These are phyloP conservation scores for Starmerella potacharoeniae DNA, from an alignment of 805 yeast species.

Conservation along the genomic window DNA sequence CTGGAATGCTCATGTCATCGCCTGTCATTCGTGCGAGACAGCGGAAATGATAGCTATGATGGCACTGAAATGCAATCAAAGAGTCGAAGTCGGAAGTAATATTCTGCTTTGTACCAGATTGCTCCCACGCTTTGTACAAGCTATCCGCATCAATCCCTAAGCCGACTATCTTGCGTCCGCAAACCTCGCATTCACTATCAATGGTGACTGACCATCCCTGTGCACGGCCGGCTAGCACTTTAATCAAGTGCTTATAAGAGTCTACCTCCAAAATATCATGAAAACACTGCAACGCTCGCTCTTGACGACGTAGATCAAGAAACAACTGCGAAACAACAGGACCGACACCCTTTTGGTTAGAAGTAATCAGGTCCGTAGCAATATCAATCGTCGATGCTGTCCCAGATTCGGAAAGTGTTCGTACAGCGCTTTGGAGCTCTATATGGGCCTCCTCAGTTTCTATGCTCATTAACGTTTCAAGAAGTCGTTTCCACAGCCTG, in stretches of 20 bases:
- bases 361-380: conserved; percentile 2
- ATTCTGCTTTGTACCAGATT: neutral
- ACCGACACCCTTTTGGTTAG: neutral
- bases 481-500: conserved; percentile 32
- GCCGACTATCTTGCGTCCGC: conserved; percentile 70
- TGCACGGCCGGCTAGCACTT: conserved; percentile 33
- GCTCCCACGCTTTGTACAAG: conserved; percentile 30
- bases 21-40: conserved; percentile 16
- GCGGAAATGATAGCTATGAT: conserved; percentile 18
- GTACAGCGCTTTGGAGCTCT: neutral
- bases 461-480: conserved; percentile 31
- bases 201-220: conserved; percentile 55
- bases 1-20: neutral
- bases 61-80: conserved; percentile 18
- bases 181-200: conserved; percentile 54
- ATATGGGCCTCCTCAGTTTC: neutral
- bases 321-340: conserved; percentile 7
- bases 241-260: conserved; percentile 38
- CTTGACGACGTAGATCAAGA: conserved; percentile 5
- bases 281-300: conserved; percentile 9
- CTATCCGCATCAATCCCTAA: conserved; percentile 40
- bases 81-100: neutral
- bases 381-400: neutral
- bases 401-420: conserved; percentile 3
- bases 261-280: conserved; percentile 41